Base-by-base conservation (phyloP, 2,329 filamentous ascomycete genomes). In the Colletotrichum caudatum region DNA sequence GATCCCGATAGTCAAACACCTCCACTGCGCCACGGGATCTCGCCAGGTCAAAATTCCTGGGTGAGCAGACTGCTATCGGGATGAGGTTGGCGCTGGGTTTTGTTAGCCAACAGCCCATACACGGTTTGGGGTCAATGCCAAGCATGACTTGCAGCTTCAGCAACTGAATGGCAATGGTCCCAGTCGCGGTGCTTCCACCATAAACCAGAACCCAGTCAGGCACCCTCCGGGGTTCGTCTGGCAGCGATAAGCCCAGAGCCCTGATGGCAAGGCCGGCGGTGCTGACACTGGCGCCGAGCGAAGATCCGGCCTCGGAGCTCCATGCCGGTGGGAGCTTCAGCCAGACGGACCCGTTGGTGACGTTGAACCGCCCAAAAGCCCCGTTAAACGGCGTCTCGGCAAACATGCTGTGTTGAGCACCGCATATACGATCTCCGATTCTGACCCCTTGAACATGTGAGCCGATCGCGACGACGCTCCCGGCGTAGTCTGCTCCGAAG, bases 1-100 rank as follows among this genome's bases (percentile, higher is more conserved):
- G n/a, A 65, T 85, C 84, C 70, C 85, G 80, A 58, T 83, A 84
- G 76, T 88, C 84, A 74, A 87, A 83, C 60, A 76, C 80, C 54
- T 81, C 71, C 2, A 73, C 74, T 9, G 80, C 82, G 16, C 81
- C 81, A 5, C 77, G 69, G 1, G 74, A 76, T 18, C 76, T 77
- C 35, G 80, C 78, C 5, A 80, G 74, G 2, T 80, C 76, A 44
- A 76, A 76, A 69, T 82, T 76, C 2, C 70, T 74, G 1, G 77
- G 76, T 23, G 80, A 81, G 72, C 80, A 81, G 5, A 80, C 82
- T 26, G 81, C 79, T 11, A 81, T 74, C 2, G 82, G 80, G 0
- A 69, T 77, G 16, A 46, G 41, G 41, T 46, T 46, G 41, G 18
- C 41, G 0, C 41, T 46, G 18, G 2, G 16, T 46, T 20, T 46